A percentile compares a stretch with the other conserved stretches of the same genome.
phyloP scores from a whole-genome alignment of 2,329 filamentous ascomycete species.

The Lachnellula arida region DNA sequence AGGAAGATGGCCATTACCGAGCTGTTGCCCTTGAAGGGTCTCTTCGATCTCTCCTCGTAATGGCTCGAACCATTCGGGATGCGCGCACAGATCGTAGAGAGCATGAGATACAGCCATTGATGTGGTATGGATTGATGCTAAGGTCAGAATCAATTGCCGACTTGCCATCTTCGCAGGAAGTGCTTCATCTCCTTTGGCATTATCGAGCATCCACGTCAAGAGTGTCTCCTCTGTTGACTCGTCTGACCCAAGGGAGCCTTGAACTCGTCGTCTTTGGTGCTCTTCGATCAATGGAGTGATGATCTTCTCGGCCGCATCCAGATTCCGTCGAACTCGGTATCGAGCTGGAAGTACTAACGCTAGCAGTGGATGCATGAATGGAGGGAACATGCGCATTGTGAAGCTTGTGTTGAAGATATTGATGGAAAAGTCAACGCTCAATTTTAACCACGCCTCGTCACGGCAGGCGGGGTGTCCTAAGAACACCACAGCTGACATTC shows the following conservation, averaged over 20 bases:
- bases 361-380: neutral
- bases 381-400: neutral
- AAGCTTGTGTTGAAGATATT: neutral
- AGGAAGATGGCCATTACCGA: neutral
- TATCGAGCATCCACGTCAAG: neutral
- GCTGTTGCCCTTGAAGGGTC: neutral
- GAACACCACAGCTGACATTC: slow-evolving; percentile 9
- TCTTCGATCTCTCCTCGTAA: neutral
- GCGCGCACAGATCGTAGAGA: neutral
- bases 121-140: neutral
- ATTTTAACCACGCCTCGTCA: slow-evolving; percentile 1
- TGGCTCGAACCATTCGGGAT: neutral
- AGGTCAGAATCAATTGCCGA: neutral
- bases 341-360: neutral
- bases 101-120: neutral
- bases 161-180: neutral
- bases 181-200: neutral
- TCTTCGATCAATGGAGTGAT: neutral
- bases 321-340: neutral
- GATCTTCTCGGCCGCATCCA: neutral
- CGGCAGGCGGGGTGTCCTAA: neutral
- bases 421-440: neutral
- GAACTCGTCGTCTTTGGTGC: neutral
- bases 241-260: too few species aligned
- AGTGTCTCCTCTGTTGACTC: neutral